phyloP scores from a whole-genome alignment of 2,329 filamentous ascomycete species.

The Trichophyton rubrum region DNA sequence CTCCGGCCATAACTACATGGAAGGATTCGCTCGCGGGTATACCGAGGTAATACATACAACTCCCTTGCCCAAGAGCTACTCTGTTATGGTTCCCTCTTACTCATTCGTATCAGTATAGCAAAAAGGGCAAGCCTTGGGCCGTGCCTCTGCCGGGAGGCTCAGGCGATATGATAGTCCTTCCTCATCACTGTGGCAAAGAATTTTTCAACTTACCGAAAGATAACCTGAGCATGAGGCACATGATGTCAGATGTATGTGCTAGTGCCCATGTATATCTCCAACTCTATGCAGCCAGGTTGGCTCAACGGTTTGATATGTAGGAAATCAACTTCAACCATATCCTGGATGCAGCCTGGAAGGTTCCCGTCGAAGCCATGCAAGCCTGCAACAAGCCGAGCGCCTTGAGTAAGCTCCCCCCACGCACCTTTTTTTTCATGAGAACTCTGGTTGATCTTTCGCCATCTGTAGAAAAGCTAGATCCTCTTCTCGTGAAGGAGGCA shows the following conservation, averaged over 20 bases:
- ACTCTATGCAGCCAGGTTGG: background rate
- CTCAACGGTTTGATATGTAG: background rate
- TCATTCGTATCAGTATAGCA: background rate
- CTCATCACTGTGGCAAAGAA: background rate
- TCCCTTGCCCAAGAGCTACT: background rate
- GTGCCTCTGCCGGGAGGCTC: background rate
- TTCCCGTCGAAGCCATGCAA: slow-evolving; percentile 1
- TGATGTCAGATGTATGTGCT: background rate
- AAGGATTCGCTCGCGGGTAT: background rate
- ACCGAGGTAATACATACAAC: background rate
- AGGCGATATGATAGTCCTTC: background rate
- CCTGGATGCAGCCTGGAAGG: background rate
- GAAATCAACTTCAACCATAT: background rate
- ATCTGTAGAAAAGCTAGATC: background rate
- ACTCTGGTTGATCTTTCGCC: background rate
- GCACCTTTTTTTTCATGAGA: background rate
- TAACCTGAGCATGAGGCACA: background rate
- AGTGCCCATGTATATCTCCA: background rate
- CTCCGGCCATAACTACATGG: background rate
- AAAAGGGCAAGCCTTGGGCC: slow-evolving; percentile 1
- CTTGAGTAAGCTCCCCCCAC: background rate
- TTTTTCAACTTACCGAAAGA: background rate
- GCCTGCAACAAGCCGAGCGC: background rate
- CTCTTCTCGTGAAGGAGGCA: background rate
- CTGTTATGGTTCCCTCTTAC: background rate